These are phyloP conservation scores for Mycena chlorophos DNA, from an alignment of 768 basidiomycete genomes.

Conservation along the genomic window DNA sequence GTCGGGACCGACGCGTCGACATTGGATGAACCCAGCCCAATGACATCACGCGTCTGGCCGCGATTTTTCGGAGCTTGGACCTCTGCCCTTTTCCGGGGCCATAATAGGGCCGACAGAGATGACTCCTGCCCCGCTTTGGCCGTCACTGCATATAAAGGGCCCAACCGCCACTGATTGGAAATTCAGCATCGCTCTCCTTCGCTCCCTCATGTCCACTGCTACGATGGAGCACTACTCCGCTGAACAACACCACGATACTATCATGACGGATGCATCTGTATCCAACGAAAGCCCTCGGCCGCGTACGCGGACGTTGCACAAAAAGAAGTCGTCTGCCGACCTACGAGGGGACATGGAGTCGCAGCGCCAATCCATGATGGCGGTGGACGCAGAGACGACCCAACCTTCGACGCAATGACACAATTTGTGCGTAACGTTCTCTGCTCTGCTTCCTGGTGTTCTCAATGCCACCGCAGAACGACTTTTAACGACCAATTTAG, in stretches of 20 bases:
- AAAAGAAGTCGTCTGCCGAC: constrained; percentile 36
- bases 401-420: neutral
- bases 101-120: too few relatives aligned
- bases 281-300: neutral
- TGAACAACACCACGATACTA: neutral
- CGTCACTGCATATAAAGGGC: too few relatives aligned
- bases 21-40: too few relatives aligned
- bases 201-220: neutral
- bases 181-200: neutral
- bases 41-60: too few relatives aligned
- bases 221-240: neutral
- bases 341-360: constrained; percentile 30
- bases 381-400: neutral
- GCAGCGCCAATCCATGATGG: neutral
- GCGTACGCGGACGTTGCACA: constrained; percentile 26
- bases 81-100: too few relatives aligned
- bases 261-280: too few relatives aligned
- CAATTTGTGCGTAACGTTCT: neutral
- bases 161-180: too few relatives aligned
- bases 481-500: neutral
- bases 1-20: too few relatives aligned
- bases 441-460: neutral
- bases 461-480: neutral
- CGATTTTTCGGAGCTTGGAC: too few relatives aligned
- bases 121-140: too few relatives aligned